A percentile compares a stretch with the other conserved stretches of the same genome.
Evolutionary conservation across 352 stramenopile genomes (phyloP).

Genomic region (Phytophthora meadii): DNA sequence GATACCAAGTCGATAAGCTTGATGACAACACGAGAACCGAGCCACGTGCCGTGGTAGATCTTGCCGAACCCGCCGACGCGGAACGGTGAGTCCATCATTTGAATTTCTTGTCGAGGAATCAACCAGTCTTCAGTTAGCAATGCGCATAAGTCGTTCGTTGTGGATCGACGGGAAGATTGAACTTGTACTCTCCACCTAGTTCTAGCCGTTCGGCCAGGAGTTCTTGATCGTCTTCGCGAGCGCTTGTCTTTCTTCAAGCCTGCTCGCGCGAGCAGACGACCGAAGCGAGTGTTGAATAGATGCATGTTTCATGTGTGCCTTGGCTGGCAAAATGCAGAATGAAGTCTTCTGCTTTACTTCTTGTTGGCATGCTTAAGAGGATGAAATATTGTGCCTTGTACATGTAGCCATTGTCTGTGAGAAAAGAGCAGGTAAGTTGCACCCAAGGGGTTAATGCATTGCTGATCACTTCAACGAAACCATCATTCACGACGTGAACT

Average conservation of each 20-base stretch:
- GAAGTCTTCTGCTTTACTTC: background rate
- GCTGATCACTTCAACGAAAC: slow-evolving; percentile 2
- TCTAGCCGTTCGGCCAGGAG: background rate
- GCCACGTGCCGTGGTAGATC: slow-evolving; percentile 8
- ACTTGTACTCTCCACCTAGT: slow-evolving; percentile 13
- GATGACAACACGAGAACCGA: slow-evolving; percentile 2
- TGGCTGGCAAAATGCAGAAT: slow-evolving; percentile 6
- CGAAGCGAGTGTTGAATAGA: slow-evolving; percentile 14
- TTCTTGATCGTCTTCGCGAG: slow-evolving; percentile 9
- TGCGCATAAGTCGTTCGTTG: background rate
- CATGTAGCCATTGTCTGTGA: background rate
- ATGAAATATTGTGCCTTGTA: background rate
- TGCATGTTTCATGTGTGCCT: slow-evolving; percentile 9
- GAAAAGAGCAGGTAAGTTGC: background rate
- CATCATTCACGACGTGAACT: background rate
- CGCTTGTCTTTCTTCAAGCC: slow-evolving; percentile 12
- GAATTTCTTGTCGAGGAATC: slow-evolving; percentile 1
- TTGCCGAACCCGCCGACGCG: slow-evolving; percentile 5
- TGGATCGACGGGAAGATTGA: slow-evolving; percentile 5
- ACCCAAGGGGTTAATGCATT: background rate
- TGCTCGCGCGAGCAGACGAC: slow-evolving; percentile 1
- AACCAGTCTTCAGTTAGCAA: background rate
- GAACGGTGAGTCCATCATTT: background rate
- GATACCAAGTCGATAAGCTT: slow-evolving; percentile 1
- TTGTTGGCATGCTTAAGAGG: background rate